A percentile compares a stretch with the other conserved stretches of the same genome.
Conservation (phyloP, 2,329 filamentous ascomycete genomes). For the Apiospora phragmitis region DNA sequence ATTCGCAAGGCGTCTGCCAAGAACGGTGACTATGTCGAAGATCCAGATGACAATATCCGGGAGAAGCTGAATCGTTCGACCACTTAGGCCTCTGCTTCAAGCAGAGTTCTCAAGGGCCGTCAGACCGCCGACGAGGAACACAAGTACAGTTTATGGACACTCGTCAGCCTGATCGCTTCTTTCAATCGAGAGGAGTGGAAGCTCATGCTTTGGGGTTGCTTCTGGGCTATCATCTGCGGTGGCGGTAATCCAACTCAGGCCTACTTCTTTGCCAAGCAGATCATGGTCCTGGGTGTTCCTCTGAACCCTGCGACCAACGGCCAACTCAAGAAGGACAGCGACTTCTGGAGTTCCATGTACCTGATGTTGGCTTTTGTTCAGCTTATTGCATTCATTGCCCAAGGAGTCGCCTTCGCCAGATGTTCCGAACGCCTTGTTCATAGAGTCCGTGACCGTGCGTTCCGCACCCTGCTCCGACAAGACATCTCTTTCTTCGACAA, state of each 20-base stretch:
- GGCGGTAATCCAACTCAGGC: conserved; percentile 75
- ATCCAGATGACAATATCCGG: conserved; percentile 63
- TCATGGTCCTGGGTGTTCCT: conserved; percentile 49
- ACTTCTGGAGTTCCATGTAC: conserved; percentile 90
- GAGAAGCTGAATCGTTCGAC: conserved; percentile 56
- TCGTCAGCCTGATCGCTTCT: conserved; percentile 75
- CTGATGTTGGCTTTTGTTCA: conserved; percentile 78
- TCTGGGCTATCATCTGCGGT: conserved; percentile 76
- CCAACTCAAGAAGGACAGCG: conserved; percentile 66
- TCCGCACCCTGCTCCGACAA: conserved; percentile 86
- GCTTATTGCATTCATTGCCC: conserved; percentile 66
- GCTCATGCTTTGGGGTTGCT: conserved; percentile 71
- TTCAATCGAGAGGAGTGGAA: conserved; percentile 77
- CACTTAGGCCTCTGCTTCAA: conserved; percentile 65
- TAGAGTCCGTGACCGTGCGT: conserved; percentile 78
- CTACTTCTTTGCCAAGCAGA: conserved; percentile 88
- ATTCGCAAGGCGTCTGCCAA: conserved; percentile 47
- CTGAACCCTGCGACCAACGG: conserved; percentile 50
- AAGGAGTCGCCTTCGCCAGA: conserved; percentile 76
- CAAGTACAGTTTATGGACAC: conserved; percentile 70
- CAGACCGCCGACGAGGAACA: conserved; percentile 46
- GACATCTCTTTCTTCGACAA: conserved; percentile 91
- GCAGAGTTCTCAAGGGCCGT: conserved; percentile 63
- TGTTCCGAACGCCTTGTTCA: conserved; percentile 87
- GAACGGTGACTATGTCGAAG: conserved; percentile 43